A percentile compares a stretch with the other conserved stretches of the same genome.
phyloP scores from a whole-genome alignment of 371 early-diverging fungal species.

The Rhizopus arrhizus region DNA sequence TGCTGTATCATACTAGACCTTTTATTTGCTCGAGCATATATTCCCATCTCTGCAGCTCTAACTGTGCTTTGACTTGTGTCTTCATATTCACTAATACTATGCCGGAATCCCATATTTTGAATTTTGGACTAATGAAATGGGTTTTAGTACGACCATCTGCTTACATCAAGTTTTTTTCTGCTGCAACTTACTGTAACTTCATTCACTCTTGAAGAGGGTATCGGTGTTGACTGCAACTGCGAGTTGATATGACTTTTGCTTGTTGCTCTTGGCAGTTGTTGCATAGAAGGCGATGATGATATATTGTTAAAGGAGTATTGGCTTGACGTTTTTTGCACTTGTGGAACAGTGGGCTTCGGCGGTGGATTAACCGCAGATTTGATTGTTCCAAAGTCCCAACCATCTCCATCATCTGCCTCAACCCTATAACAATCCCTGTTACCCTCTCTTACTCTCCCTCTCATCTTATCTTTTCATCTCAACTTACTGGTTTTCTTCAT shows the following conservation, averaged over 20 bases:
- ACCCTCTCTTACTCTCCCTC: background rate
- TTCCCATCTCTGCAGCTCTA: constrained; percentile 31
- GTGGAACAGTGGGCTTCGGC: constrained; percentile 29
- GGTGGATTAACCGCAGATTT: constrained; percentile 38
- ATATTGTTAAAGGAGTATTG: constrained; percentile 34
- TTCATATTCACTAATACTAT: constrained; percentile 27
- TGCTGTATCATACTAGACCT: constrained; percentile 23
- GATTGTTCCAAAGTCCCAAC: constrained; percentile 65
- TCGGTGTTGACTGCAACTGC: constrained; percentile 12
- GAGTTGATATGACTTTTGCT: constrained; percentile 30
- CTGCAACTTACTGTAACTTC: constrained; percentile 28
- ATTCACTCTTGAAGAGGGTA: constrained; percentile 18
- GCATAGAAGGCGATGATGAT: constrained; percentile 5
- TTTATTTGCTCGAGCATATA: constrained; percentile 10
- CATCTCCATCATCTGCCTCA: constrained; percentile 39
- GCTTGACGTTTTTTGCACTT: constrained; percentile 25
- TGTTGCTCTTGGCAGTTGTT: constrained; percentile 19
- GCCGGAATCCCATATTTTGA: constrained; percentile 25
- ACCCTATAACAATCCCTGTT: constrained; percentile 25
- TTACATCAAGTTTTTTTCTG: too few species aligned
- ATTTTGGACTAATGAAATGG: constrained; percentile 14
- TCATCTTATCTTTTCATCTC: background rate
- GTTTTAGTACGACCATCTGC: too few species aligned
- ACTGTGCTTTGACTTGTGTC: constrained; percentile 43
- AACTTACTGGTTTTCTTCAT: constrained; percentile 56